A percentile compares a stretch with the other conserved stretches of the same genome.
Conservation (phyloP, 2,329 filamentous ascomycete species). For the Penicillium sp. region DNA sequence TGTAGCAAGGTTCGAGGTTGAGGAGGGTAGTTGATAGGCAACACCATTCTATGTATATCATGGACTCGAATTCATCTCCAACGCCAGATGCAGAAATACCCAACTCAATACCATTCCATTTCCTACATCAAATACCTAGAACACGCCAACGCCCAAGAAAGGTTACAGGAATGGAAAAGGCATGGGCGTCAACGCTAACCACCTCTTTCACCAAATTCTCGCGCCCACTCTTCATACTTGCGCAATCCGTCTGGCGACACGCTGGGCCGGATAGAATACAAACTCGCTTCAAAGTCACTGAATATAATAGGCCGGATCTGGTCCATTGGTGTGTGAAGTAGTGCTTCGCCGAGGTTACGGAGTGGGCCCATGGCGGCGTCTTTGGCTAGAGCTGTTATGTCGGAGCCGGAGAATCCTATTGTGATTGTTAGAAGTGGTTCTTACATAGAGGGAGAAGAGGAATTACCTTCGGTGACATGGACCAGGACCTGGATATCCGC, state of each 20-base stretch:
- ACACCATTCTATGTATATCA: background rate
- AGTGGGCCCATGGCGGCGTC: constrained; percentile 97
- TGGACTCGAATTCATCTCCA: background rate
- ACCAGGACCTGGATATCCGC: constrained; percentile 70
- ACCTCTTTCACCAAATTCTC: constrained; percentile 84
- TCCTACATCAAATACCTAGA: background rate
- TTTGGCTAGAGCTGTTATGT: constrained; percentile 94
- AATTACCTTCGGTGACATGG: constrained; percentile 70
- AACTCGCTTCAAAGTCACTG: constrained; percentile 75
- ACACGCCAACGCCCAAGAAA: background rate
- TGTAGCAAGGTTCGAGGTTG: too few species aligned
- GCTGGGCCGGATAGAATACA: constrained; percentile 80
- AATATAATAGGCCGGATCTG: constrained; percentile 84
- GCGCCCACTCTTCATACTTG: constrained; percentile 91
- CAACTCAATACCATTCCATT: background rate
- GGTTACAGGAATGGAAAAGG: background rate
- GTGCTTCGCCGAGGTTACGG: constrained; percentile 78
- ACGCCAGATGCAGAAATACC: background rate
- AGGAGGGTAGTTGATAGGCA: too few species aligned
- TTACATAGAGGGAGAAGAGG: background rate
- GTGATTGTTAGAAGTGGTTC: background rate
- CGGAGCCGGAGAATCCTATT: constrained; percentile 95
- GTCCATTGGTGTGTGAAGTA: constrained; percentile 89
- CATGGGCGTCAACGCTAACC: constrained; percentile 47
- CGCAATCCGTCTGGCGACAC: constrained; percentile 80